These are phyloP conservation scores for Epichloe festucae DNA, from an alignment of 2,329 filamentous ascomycete genomes.

Conservation along the genomic window DNA sequence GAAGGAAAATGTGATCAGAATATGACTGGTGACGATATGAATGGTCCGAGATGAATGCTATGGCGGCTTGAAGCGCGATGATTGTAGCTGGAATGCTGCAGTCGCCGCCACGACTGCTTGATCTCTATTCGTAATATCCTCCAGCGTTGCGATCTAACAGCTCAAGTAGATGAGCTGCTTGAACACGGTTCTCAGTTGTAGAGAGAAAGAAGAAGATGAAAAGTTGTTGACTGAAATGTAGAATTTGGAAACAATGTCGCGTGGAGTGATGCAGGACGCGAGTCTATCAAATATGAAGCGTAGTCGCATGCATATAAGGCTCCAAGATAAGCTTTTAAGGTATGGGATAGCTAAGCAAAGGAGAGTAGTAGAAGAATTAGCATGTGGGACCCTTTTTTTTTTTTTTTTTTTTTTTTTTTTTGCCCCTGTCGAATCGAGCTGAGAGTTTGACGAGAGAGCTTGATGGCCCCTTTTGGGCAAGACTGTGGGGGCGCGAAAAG, in stretches of 20 bases:
- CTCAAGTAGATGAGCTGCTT: slow-evolving; percentile 6
- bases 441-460: too few species aligned
- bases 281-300: not conserved
- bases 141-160: slow-evolving; percentile 10
- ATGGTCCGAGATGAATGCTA: not conserved
- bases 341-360: too few species aligned
- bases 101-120: slow-evolving; percentile 10
- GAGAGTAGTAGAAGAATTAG: too few species aligned
- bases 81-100: slow-evolving; percentile 3
- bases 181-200: not conserved
- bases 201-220: not conserved
- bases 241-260: not conserved
- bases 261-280: not conserved
- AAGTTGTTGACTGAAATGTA: not conserved
- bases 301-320: not conserved
- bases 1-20: not conserved
- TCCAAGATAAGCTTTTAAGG: too few species aligned
- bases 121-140: slow-evolving; percentile 2
- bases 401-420: too few species aligned
- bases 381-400: too few species aligned
- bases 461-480: not conserved
- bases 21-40: not conserved
- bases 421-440: too few species aligned
- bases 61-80: slow-evolving; percentile 7
- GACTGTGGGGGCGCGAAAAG: not conserved